Conservation (phyloP, 1,139 yeast species). For the Saccharomyces uvarum region DNA sequence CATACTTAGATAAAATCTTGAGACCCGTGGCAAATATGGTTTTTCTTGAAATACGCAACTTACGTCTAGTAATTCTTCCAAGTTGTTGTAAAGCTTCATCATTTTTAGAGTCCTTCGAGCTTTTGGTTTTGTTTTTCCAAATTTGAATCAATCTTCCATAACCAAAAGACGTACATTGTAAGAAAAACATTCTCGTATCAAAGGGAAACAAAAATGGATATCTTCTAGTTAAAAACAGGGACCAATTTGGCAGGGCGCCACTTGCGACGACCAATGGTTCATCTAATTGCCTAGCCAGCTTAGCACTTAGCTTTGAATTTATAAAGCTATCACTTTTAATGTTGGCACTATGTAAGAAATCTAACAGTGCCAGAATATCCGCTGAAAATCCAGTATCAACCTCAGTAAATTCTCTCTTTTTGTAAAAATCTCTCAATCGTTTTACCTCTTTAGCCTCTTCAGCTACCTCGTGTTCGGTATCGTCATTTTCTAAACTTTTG, state of each 20-base stretch:
- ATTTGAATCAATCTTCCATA: constrained; percentile 74
- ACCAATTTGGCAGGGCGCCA: constrained; percentile 84
- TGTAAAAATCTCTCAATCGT: constrained; percentile 20
- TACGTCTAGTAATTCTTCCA: constrained; percentile 76
- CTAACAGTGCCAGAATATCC: constrained; percentile 49
- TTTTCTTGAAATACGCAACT: constrained; percentile 67
- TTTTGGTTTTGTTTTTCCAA: constrained; percentile 57
- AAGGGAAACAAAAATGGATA: constrained; percentile 82
- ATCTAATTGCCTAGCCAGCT: constrained; percentile 77
- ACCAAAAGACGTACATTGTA: constrained; percentile 88
- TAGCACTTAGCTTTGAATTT: constrained; percentile 80
- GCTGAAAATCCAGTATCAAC: constrained; percentile 32
- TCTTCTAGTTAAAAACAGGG: constrained; percentile 58
- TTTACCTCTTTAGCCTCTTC: constrained; percentile 10
- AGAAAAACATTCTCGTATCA: constrained; percentile 67
- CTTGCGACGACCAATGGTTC: constrained; percentile 86
- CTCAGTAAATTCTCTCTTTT: constrained; percentile 32
- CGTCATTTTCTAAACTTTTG: constrained; percentile 33
- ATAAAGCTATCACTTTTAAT: constrained; percentile 47
- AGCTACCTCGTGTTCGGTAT: constrained; percentile 14
- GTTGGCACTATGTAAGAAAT: constrained; percentile 37
- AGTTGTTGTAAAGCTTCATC: constrained; percentile 37
- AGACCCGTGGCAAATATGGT: constrained; percentile 70
- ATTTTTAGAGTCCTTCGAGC: constrained; percentile 31
- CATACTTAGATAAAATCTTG: constrained; percentile 70